Base-by-base conservation (phyloP, 73 alveolate genomes). In the Blepharisma japonicum region DNA sequence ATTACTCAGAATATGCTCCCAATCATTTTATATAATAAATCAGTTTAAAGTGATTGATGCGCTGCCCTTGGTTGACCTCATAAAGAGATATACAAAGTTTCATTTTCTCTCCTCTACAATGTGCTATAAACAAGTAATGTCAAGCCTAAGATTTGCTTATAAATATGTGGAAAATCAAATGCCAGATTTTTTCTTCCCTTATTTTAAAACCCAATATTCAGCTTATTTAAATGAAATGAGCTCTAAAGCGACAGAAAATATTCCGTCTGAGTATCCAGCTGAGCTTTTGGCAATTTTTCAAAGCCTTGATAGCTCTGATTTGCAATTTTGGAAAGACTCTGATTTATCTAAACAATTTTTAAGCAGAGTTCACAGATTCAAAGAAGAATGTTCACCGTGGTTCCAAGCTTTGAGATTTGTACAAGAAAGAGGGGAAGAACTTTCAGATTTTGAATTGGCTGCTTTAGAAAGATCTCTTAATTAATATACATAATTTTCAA, bases 121-220 rank as follows among this genome's bases (percentile, higher is more conserved):
- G 50, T 9, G 14, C 14, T 61, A 61, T 25, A 61, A 61, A 61
- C 74, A 61, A 25, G 47, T 61, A 2, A 39, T 61, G 18, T 20
- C 46, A 18, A 14, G 46, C 47, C 46, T 61, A 14, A 61, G 23
- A 25, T 25, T 14, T 39, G 39, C 74, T 61, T 61, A 18, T 61
- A 25, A 61, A n/a, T 61, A 2, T 48, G 74, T 61, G 5, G 23
- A 61, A 61, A 61, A 61, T 4, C 23, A n/a, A 25, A 14, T 61
- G 39, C 47, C 74, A 2, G 74, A 61, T 14, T 61, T 61, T 61
- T 61, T 61, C 23, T 61, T 61, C 47, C 74, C 74, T 25, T 61
- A 14, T 25, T 61, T 61, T 25, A n/a, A 61, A 5, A n/a, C 14
- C 18, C 14, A 25, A 61, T 61, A 61, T 25, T 8, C 49, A n/a